Conservation (phyloP, 345 rosid species). For the Dipteronia dyeriana region DNA sequence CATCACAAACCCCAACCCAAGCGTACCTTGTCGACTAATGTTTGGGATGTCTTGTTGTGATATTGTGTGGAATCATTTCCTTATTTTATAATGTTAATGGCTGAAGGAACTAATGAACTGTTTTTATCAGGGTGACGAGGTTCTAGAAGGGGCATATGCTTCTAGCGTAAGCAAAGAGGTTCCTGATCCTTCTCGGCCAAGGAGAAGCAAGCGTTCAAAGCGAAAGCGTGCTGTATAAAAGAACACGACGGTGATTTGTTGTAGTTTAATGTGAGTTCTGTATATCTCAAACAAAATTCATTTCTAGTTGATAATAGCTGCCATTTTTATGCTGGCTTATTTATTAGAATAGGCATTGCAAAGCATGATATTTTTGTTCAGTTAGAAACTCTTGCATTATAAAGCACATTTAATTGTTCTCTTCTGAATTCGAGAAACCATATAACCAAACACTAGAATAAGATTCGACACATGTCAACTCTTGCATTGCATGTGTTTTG, state of each 20-base stretch:
- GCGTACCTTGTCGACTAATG: no score
- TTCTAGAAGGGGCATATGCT: constrained; percentile 72
- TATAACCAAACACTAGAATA: neutral
- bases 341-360: constrained; percentile 28
- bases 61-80: neutral
- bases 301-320: constrained; percentile 32
- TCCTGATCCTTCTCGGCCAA: constrained; percentile 61
- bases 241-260: constrained; percentile 21
- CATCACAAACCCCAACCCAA: neutral
- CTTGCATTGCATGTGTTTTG: constrained; percentile 1
- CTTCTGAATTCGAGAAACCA: neutral
- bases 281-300: constrained; percentile 33
- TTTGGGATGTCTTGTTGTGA: neutral
- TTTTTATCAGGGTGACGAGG: constrained; percentile 59
- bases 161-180: constrained; percentile 57
- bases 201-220: constrained; percentile 91
- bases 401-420: constrained; percentile 10
- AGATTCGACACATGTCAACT: neutral
- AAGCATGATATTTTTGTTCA: constrained; percentile 15
- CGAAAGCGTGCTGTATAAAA: constrained; percentile 75
- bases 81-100: neutral
- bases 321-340: constrained; percentile 45
- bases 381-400: constrained; percentile 4
- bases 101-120: constrained; percentile 16
- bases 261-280: constrained; percentile 47